Percentiles rank a stretch among this genome's conserved stretches.
phyloP scores from a whole-genome alignment of 129 eudicot genomes.

The Glebionis coronaria region DNA sequence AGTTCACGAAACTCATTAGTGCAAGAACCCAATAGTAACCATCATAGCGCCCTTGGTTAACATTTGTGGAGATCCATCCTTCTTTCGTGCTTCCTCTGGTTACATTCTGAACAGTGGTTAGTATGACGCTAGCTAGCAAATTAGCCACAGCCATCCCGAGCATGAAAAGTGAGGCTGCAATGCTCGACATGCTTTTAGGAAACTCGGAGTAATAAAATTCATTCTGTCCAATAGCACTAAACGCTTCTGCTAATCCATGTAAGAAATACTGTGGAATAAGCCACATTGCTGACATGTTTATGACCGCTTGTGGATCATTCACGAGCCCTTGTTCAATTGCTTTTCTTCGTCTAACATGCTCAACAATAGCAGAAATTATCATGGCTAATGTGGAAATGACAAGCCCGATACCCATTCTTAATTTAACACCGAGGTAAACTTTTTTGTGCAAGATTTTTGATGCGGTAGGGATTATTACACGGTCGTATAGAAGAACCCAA shows the following conservation, averaged over 20 bases:
- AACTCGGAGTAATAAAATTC: slow-evolving; percentile 34
- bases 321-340: slow-evolving; percentile 20
- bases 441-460: slow-evolving; percentile 27
- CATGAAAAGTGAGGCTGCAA: slow-evolving; percentile 26
- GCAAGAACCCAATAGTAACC: slow-evolving; percentile 38
- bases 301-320: slow-evolving; percentile 13
- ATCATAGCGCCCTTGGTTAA: slow-evolving; percentile 39
- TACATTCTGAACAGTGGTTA: slow-evolving; percentile 25
- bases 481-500: slow-evolving; percentile 38
- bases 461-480: slow-evolving; percentile 31
- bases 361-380: slow-evolving; percentile 35
- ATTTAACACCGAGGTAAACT: slow-evolving; percentile 24
- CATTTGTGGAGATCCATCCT: slow-evolving; percentile 37
- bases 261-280: slow-evolving; percentile 26
- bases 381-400: slow-evolving; percentile 32
- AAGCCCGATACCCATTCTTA: slow-evolving; percentile 42
- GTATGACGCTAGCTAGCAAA: slow-evolving; percentile 35
- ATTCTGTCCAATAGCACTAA: slow-evolving; percentile 31
- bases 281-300: slow-evolving; percentile 43
- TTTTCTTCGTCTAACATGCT: slow-evolving; percentile 24
- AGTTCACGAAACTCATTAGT: slow-evolving; percentile 27
- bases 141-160: slow-evolving; percentile 33
- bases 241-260: slow-evolving; percentile 39
- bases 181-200: slow-evolving; percentile 36
- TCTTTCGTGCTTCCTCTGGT: slow-evolving; percentile 23